Base-by-base conservation (phyloP, 2,329 filamentous ascomycete species). In the Chrysosphaeria jannelii region DNA sequence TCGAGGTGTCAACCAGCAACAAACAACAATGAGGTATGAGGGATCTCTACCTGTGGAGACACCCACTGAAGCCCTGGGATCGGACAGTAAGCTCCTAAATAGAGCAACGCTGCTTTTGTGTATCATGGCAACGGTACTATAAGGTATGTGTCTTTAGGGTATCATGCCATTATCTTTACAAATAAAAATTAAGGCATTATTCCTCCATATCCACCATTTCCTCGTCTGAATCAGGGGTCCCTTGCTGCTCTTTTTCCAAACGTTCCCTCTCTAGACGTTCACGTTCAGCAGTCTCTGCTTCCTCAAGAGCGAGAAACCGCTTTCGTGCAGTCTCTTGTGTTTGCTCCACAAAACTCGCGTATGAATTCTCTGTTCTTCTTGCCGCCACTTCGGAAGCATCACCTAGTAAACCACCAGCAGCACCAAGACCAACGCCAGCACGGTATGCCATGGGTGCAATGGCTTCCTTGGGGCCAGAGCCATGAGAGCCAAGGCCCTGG, bases 351-450 rank as follows among this genome's bases (percentile, higher is more conserved):
- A 71, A 72, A 25, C 58, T 59, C 1, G 50, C 44, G 32, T 66
- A 67, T 5, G 25, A 15, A 19, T 45, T 51, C 35, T 50, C 54
- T 4, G 64, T 70, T 36, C 57, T 54, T 31, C 56, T 48, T 29
- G 57, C 54, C 13, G 65, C 65, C 35, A 69, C 50, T 35, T 61
- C 53, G 6, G 51, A 49, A 14, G 68, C 67, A 40, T 74, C 65
- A 8, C 68, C 68, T 18, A 69, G 42, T 35, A 65, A 66, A n/a
- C 62, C 55, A 1, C 66, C 65, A 34, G 66, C 56, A 2, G 66
- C 67, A 0, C 68, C 68, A 10, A 75, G 43, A 2, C 68, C 68
- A 2, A 70, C 67, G 10, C 68, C 67, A 10, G 63, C 56, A 11
- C 57, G 50, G 38, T 74, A 75, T 6, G 63, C 53, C 24, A 58